Percentiles rank a stretch among this genome's conserved stretches.
These are phyloP conservation scores for Wickerhamiella bombiphila DNA, from an alignment of 805 yeast genomes.

Conservation along the genomic window DNA sequence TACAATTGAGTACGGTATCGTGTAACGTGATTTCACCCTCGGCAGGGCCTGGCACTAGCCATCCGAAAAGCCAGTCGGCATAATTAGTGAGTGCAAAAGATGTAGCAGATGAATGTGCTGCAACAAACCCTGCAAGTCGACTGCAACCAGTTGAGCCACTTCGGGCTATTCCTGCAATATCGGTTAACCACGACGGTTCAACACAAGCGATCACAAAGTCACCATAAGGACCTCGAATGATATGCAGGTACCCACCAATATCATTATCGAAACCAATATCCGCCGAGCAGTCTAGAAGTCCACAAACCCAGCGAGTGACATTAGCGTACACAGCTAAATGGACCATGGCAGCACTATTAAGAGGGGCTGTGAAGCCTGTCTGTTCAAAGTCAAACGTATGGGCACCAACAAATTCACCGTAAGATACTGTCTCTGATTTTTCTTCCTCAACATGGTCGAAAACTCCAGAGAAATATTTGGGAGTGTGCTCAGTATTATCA, in stretches of 20 bases:
- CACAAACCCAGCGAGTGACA: constrained; percentile 1
- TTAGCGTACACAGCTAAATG: constrained; percentile 2
- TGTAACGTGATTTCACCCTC: neutral
- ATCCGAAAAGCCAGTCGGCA: constrained; percentile 8
- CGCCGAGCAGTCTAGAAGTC: neutral
- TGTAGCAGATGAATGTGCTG: neutral
- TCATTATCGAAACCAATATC: neutral
- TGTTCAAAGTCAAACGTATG: neutral
- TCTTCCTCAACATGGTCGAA: neutral
- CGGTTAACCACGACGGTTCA: neutral
- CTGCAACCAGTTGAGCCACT: neutral
- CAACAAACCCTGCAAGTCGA: neutral
- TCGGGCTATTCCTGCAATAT: neutral
- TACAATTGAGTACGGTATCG: neutral
- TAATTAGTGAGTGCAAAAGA: constrained; percentile 9
- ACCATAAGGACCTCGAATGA: neutral
- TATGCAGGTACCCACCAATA: neutral
- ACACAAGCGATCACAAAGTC: neutral
- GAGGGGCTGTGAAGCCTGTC: neutral
- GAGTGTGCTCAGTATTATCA: neutral
- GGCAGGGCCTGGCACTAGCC: constrained; percentile 1
- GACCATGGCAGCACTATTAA: neutral
- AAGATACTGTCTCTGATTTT: neutral
- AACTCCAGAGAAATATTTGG: neutral
- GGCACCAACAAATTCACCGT: neutral